A percentile compares a stretch with the other conserved stretches of the same genome.
phyloP scores from a whole-genome alignment of 2,329 filamentous ascomycete species.

The Aureobasidium sp. region DNA sequence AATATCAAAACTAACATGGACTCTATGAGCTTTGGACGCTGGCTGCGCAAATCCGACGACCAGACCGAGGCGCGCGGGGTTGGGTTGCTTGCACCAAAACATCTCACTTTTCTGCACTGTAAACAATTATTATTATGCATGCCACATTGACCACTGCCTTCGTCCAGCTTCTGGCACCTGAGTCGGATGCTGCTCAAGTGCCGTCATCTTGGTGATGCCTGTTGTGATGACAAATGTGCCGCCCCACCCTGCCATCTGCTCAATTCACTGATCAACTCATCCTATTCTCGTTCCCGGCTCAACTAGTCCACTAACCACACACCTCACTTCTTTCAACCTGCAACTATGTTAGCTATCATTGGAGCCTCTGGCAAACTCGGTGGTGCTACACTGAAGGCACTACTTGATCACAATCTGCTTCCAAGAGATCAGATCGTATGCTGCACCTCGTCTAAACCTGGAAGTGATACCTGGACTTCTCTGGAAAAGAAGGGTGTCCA shows the following conservation, averaged over 20 bases:
- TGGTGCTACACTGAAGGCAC: constrained; percentile 32
- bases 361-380: constrained; percentile 40
- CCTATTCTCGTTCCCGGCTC: too few relatives aligned
- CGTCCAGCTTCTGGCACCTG: neutral
- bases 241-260: neutral
- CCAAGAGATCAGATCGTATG: constrained; percentile 30
- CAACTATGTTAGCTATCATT: constrained; percentile 30
- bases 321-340: neutral
- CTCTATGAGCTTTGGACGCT: neutral
- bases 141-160: neutral
- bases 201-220: neutral
- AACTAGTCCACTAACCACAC: neutral
- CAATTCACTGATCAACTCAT: too few relatives aligned
- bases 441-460: constrained; percentile 24
- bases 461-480: constrained; percentile 14
- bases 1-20: neutral
- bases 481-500: constrained; percentile 19
- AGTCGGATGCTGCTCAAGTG: neutral
- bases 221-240: constrained; percentile 2
- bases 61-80: neutral
- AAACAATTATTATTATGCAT: neutral
- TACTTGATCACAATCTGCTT: constrained; percentile 34
- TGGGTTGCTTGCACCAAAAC: too few relatives aligned
- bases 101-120: neutral
- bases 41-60: neutral